These are phyloP conservation scores for Umbelopsis isabellina DNA, from an alignment of 192 early-diverging fungal genomes.

Conservation along the genomic window DNA sequence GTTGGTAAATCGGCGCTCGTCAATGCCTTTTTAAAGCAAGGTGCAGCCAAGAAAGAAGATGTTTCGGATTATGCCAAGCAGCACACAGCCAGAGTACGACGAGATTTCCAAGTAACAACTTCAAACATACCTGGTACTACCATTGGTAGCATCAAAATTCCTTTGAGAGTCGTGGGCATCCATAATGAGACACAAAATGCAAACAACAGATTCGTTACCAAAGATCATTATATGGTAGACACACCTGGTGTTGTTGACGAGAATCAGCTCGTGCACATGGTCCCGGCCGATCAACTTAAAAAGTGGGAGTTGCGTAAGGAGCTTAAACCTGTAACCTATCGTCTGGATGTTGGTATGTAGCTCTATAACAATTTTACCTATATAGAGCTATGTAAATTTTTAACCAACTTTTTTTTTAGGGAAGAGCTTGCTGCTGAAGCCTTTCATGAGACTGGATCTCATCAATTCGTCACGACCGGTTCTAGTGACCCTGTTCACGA, in stretches of 20 bases:
- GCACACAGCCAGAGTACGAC: constrained; percentile 6
- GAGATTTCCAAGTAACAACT: constrained; percentile 56
- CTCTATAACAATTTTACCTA: neutral
- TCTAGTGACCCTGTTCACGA: constrained; percentile 57
- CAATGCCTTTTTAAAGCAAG: constrained; percentile 63
- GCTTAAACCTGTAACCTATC: constrained; percentile 58
- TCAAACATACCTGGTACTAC: constrained; percentile 76
- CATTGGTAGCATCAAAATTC: constrained; percentile 63
- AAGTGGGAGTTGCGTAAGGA: constrained; percentile 44
- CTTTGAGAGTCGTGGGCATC: constrained; percentile 56
- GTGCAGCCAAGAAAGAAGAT: constrained; percentile 30
- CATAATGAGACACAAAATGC: constrained; percentile 40
- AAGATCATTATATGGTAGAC: constrained; percentile 51
- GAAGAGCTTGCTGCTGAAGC: constrained; percentile 58
- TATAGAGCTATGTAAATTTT: neutral
- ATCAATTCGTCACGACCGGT: constrained; percentile 48
- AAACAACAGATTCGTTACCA: constrained; percentile 21
- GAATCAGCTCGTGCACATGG: constrained; percentile 50
- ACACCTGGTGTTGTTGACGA: constrained; percentile 69
- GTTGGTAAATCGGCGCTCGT: constrained; percentile 80
- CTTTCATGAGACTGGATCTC: constrained; percentile 62
- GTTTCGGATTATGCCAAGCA: constrained; percentile 12
- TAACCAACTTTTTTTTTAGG: constrained; percentile 19
- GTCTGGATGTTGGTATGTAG: constrained; percentile 47
- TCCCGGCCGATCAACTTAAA: constrained; percentile 57